Evolutionary conservation across 805 yeast genomes (phyloP).

Genomic region (Nakazawaea holstii): DNA sequence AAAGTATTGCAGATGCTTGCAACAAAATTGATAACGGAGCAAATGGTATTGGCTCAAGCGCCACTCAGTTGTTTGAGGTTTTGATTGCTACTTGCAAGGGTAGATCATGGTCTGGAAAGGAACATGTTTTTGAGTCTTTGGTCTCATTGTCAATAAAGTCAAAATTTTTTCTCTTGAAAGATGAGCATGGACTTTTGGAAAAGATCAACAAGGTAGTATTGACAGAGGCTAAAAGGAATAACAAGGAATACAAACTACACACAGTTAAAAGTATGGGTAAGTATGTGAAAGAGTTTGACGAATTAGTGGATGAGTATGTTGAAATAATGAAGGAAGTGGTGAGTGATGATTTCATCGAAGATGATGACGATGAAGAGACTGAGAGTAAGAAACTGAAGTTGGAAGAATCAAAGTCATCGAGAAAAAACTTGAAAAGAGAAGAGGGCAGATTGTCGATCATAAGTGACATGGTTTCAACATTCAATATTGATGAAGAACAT

Average conservation of each 20-base stretch:
- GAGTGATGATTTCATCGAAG: conserved; percentile 33
- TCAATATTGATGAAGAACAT: conserved; percentile 18
- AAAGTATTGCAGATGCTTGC: conserved; percentile 56
- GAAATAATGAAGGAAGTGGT: conserved; percentile 28
- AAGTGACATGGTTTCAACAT: conserved; percentile 29
- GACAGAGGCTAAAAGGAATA: conserved; percentile 62
- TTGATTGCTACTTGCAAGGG: conserved; percentile 64
- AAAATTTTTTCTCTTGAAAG: conserved; percentile 26
- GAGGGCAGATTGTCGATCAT: conserved; percentile 37
- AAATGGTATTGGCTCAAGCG: conserved; percentile 21
- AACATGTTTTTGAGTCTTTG: conserved; percentile 63
- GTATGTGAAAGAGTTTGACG: conserved; percentile 36
- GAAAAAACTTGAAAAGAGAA: conserved; percentile 40
- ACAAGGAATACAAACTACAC: conserved; percentile 54
- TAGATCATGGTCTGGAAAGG: conserved; percentile 87
- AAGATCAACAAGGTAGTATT: conserved; percentile 39
- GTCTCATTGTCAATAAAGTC: conserved; percentile 51
- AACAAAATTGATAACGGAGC: conserved; percentile 31
- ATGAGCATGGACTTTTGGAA: conserved; percentile 24
- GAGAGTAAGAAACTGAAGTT: conserved; percentile 10
- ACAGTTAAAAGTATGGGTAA: conserved; percentile 49
- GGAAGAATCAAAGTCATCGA: conserved; percentile 27
- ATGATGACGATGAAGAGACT: conserved; percentile 27
- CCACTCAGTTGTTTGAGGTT: conserved; percentile 38
- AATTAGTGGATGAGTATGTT: conserved; percentile 32